phyloP scores from a whole-genome alignment of 1,284 basidiomycete genomes.

The Cryptococcus hybrid region DNA sequence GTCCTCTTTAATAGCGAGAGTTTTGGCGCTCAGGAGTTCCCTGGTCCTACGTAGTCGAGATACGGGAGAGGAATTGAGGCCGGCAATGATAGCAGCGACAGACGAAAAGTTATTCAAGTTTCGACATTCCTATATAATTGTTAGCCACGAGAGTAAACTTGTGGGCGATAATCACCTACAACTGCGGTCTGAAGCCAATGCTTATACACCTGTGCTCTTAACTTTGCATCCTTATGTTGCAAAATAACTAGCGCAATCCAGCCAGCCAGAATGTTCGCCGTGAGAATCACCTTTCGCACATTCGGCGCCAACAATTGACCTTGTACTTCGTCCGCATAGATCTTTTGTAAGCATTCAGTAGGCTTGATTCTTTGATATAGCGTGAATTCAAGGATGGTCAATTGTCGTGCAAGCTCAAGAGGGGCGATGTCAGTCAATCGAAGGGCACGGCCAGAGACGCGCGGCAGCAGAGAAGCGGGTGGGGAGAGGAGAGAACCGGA shows the following conservation, averaged over 20 bases:
- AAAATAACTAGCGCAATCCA: conserved; percentile 91
- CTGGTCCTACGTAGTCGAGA: conserved; percentile 89
- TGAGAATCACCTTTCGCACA: conserved; percentile 79
- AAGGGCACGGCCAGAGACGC: conserved; percentile 25
- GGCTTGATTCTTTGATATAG: conserved; percentile 86
- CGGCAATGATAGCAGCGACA: conserved; percentile 94
- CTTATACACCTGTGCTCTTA: conserved; percentile 76
- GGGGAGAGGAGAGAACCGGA: conserved; percentile 33
- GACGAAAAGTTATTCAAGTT: conserved; percentile 93
- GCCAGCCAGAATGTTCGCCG: conserved; percentile 74
- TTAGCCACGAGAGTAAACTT: not conserved
- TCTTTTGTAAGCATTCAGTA: conserved; percentile 76
- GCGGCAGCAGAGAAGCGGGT: conserved; percentile 36
- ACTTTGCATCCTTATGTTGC: conserved; percentile 74
- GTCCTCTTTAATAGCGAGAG: conserved; percentile 53
- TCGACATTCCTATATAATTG: conserved; percentile 68
- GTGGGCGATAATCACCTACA: conserved; percentile 56
- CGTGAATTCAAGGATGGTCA: conserved; percentile 87
- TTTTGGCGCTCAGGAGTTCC: conserved; percentile 54
- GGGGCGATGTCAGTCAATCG: conserved; percentile 58
- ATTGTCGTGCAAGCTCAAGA: conserved; percentile 86
- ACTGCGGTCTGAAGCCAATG: conserved; percentile 87
- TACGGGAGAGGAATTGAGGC: conserved; percentile 89
- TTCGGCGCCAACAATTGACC: conserved; percentile 25
- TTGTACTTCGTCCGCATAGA: conserved; percentile 31